Conservation (phyloP, 2,329 filamentous ascomycete genomes). For the Bimuria novae-zelandiae region DNA sequence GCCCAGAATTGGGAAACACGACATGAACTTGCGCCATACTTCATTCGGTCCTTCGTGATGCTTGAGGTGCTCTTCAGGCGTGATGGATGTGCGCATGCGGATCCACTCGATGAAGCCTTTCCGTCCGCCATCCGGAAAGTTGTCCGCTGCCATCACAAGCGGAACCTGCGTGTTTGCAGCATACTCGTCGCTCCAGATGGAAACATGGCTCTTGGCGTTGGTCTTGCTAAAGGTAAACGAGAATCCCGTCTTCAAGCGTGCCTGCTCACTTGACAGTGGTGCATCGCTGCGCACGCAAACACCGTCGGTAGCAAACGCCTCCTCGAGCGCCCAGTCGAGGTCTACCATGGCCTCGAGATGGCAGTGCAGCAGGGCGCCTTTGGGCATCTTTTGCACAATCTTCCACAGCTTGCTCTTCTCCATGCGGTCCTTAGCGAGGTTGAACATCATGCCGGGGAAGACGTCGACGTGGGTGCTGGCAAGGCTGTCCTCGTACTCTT, state of each 20-base stretch:
- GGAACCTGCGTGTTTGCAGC: constrained; percentile 62
- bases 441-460: constrained; percentile 93
- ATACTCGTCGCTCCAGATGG: constrained; percentile 73
- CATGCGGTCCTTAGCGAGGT: constrained; percentile 81
- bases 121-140: constrained; percentile 74
- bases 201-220: constrained; percentile 46
- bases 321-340: constrained; percentile 75
- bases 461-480: constrained; percentile 68
- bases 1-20: constrained; percentile 73
- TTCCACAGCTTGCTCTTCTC: constrained; percentile 83
- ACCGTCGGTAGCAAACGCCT: constrained; percentile 71
- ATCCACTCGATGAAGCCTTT: constrained; percentile 79
- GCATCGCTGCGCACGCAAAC: constrained; percentile 70
- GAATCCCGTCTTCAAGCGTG: constrained; percentile 61
- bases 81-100: constrained; percentile 72
- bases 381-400: constrained; percentile 85
- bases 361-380: constrained; percentile 83
- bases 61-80: constrained; percentile 70
- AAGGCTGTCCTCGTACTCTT: constrained; percentile 70
- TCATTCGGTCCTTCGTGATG: constrained; percentile 84
- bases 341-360: constrained; percentile 93
- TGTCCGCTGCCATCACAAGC: constrained; percentile 66
- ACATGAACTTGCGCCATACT: constrained; percentile 81
- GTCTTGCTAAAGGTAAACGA: constrained; percentile 60
- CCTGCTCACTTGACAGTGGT: constrained; percentile 59